phyloP scores from a whole-genome alignment of 306 rosid species.

The Fragaria ananassa region DNA sequence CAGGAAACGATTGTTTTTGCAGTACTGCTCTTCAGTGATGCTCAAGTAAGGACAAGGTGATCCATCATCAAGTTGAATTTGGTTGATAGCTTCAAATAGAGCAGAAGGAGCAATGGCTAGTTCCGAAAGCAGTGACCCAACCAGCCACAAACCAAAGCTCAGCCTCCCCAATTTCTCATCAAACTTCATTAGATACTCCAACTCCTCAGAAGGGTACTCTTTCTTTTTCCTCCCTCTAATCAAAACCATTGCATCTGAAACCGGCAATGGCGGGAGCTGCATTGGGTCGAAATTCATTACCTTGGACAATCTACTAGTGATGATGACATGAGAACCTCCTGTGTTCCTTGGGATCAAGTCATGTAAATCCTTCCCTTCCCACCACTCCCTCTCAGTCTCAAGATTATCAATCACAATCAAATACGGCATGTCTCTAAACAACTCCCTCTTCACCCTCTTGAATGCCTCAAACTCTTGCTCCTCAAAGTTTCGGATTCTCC shows the following conservation, averaged over 20 bases:
- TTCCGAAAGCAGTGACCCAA: slow-evolving; percentile 70
- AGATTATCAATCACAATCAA: slow-evolving; percentile 81
- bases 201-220: slow-evolving; percentile 58
- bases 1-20: slow-evolving; percentile 69
- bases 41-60: slow-evolving; percentile 47
- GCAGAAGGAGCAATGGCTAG: slow-evolving; percentile 56
- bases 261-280: slow-evolving; percentile 58
- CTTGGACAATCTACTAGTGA: slow-evolving; percentile 61
- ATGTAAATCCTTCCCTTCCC: slow-evolving; percentile 73
- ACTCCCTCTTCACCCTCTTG: slow-evolving; percentile 77
- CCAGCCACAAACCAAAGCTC: slow-evolving; percentile 67
- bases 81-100: slow-evolving; percentile 64
- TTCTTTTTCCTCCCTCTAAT: slow-evolving; percentile 65
- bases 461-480: slow-evolving; percentile 88
- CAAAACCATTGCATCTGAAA: slow-evolving; percentile 67
- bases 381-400: slow-evolving; percentile 78
- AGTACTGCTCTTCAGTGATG: slow-evolving; percentile 61
- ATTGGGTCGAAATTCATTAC: slow-evolving; percentile 60
- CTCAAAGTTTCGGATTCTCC: slow-evolving; percentile 74
- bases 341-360: slow-evolving; percentile 79
- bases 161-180: slow-evolving; percentile 68
- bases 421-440: slow-evolving; percentile 75
- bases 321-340: slow-evolving; percentile 76
- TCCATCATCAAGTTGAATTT: slow-evolving; percentile 43
- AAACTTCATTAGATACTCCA: slow-evolving; percentile 50